phyloP scores from a whole-genome alignment of 2,329 filamentous ascomycete genomes.

The Aspergillus oerlinghausenensis region DNA sequence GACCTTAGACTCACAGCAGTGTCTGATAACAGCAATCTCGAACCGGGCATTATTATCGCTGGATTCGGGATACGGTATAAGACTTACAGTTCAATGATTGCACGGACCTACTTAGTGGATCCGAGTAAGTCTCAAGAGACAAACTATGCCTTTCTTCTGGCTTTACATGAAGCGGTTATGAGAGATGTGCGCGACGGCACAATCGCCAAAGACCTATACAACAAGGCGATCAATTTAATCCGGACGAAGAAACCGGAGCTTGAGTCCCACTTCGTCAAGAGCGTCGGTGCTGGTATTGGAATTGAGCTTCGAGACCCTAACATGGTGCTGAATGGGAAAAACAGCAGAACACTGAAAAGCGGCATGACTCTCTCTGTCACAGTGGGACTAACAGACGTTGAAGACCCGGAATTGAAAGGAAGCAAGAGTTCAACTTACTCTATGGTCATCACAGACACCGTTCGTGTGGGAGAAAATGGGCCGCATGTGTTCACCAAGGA shows the following conservation, averaged over 20 bases:
- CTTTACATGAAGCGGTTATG: slow-evolving; percentile 82
- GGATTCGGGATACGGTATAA: slow-evolving; percentile 91
- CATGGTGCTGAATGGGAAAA: slow-evolving; percentile 82
- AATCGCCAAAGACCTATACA: slow-evolving; percentile 82
- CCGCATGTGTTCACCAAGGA: slow-evolving; percentile 88
- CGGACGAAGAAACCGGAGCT: slow-evolving; percentile 90
- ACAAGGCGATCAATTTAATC: slow-evolving; percentile 74
- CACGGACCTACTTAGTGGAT: slow-evolving; percentile 91
- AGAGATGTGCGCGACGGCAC: slow-evolving; percentile 87
- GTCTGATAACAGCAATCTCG: slow-evolving; percentile 75
- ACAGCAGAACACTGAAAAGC: slow-evolving; percentile 75
- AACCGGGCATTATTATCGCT: slow-evolving; percentile 89
- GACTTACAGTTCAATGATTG: slow-evolving; percentile 89
- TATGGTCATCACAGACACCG: slow-evolving; percentile 84
- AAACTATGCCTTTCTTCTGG: slow-evolving; percentile 84
- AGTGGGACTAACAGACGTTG: slow-evolving; percentile 83
- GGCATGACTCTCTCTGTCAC: slow-evolving; percentile 95
- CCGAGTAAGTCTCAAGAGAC: slow-evolving; percentile 93
- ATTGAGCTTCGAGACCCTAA: slow-evolving; percentile 85
- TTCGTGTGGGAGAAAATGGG: slow-evolving; percentile 68
- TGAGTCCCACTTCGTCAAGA: slow-evolving; percentile 92
- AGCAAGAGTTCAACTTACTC: slow-evolving; percentile 88
- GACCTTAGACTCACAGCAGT: slow-evolving; percentile 78
- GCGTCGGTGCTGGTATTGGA: slow-evolving; percentile 85
- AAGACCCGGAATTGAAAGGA: slow-evolving; percentile 81